Evolutionary conservation across 352 stramenopile species (phyloP), one percentile per base, ranked within the genome.

Genomic region (Pythium periplocum): DNA sequence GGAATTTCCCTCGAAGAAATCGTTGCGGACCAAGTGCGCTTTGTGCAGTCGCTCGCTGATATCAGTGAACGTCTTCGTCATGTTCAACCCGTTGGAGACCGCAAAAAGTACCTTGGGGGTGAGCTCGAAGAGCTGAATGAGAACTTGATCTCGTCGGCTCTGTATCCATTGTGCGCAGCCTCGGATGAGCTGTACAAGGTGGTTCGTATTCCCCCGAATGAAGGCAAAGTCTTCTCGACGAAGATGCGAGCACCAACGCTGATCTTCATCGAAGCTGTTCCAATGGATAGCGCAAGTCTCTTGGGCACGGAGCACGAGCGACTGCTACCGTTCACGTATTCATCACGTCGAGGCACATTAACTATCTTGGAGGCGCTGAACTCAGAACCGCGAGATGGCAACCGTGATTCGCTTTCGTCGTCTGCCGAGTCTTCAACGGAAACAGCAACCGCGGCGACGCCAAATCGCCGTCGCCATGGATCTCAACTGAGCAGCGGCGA

Each of bases 211-310:
- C 77, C 81, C 33, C 78, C 77, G 6, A 83, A 59, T 6, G 81
- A 91, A 72, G 81, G 81, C 48, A 91, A 87, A 57, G 81, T 91
- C 11, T 91, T 91, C 36, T 87, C 81, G n/a, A 91, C 81, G 6
- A 91, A 91, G 66, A 87, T 88, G 75, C 78, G 81, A 17, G 81
- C 81, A 2, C 81, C 81, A 9, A 91, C 81, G 35, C 59, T 91
- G 11, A 84, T 91, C 40, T 89, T 89, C 46, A 64, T 91, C 1
- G 81, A 91, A 51, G 81, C 73, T 9, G 66, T 89, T 31, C 78
- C 78, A 38, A 69, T 91, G 6, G 65, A 87, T 54, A 71, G 64
- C 8, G 52, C 57, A n/a, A 64, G 56, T 4, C 47, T 59, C 0
- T 50, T 79, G 38, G 67, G 67, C 33, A 61, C 55, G 4, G 64